Conservation (phyloP, 2,329 filamentous ascomycete species). For the Alternaria tenuissima region DNA sequence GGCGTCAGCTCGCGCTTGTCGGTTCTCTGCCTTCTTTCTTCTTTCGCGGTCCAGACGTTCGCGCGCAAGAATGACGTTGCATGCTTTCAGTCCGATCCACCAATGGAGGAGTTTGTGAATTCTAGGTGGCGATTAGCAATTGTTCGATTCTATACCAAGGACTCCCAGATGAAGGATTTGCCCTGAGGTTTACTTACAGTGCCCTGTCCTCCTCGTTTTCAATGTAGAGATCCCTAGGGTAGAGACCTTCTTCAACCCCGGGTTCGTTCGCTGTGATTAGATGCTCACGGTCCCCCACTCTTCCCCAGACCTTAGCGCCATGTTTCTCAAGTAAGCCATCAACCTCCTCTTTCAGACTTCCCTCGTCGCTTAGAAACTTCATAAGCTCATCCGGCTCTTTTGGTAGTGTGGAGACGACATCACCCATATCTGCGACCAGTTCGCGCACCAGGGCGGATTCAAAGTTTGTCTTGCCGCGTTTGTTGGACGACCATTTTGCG, state of each 20-base stretch:
- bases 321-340: constrained; percentile 44
- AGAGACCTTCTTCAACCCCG: constrained; percentile 43
- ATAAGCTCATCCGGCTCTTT: constrained; percentile 47
- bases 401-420: constrained; percentile 42
- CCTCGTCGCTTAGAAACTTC: constrained; percentile 37
- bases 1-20: constrained; percentile 39
- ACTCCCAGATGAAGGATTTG: neutral
- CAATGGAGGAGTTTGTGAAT: constrained; percentile 47
- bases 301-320: constrained; percentile 44
- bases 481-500: constrained; percentile 50
- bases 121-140: constrained; percentile 27
- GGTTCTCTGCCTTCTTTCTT: constrained; percentile 46
- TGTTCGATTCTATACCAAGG: neutral
- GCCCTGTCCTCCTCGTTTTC: constrained; percentile 43
- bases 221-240: constrained; percentile 43
- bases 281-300: constrained; percentile 42
- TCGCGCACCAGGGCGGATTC: constrained; percentile 46
- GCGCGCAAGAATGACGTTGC: constrained; percentile 48
- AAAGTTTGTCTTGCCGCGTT: constrained; percentile 49
- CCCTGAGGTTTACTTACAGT: constrained; percentile 31
- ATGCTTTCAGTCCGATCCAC: constrained; percentile 50
- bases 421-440: constrained; percentile 46
- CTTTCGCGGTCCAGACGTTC: constrained; percentile 46
- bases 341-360: constrained; percentile 41
- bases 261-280: constrained; percentile 43